Percentiles rank a stretch among this genome's conserved stretches.
phyloP scores from a whole-genome alignment of 495 filamentous ascomycete species.

The Podospora pseudocomata region DNA sequence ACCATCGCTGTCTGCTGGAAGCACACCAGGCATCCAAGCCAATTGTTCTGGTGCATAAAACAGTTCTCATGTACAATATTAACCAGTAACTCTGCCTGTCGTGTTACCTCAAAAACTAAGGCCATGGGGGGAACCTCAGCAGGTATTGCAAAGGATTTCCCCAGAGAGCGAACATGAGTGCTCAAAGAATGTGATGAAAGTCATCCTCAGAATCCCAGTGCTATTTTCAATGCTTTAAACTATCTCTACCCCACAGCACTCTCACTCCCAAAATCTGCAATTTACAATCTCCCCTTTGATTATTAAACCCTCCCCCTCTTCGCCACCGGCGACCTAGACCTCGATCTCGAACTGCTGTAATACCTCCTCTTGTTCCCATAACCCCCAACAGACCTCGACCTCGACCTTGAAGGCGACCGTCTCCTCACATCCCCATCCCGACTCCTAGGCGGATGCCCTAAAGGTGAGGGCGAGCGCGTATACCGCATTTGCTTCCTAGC shows the following conservation, averaged over 20 bases:
- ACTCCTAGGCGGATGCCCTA: neutral
- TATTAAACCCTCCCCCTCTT: conserved; percentile 25
- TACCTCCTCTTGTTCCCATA: conserved; percentile 28
- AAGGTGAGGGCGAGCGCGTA: conserved; percentile 13
- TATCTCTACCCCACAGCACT: neutral
- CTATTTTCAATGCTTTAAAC: neutral
- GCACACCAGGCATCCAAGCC: neutral
- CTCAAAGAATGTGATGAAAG: too few species aligned
- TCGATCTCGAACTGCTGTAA: conserved; percentile 25
- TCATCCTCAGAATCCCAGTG: neutral
- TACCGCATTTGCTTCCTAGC: conserved; percentile 13
- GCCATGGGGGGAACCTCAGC: too few species aligned
- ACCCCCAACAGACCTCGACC: conserved; percentile 7
- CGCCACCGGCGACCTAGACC: conserved; percentile 22
- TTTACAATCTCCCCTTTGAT: neutral
- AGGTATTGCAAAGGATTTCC: too few species aligned
- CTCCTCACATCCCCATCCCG: conserved; percentile 6
- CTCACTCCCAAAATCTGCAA: neutral
- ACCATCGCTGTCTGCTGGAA: neutral
- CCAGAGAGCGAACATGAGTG: too few species aligned
- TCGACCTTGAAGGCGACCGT: conserved; percentile 13
- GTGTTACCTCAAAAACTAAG: too few species aligned
- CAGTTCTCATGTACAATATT: neutral
- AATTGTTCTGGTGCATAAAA: neutral
- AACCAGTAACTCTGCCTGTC: too few species aligned